Evolutionary conservation across 2,329 filamentous ascomycete species (phyloP), one percentile per base, ranked within the genome.

Genomic region (Lachnellula hyalina): DNA sequence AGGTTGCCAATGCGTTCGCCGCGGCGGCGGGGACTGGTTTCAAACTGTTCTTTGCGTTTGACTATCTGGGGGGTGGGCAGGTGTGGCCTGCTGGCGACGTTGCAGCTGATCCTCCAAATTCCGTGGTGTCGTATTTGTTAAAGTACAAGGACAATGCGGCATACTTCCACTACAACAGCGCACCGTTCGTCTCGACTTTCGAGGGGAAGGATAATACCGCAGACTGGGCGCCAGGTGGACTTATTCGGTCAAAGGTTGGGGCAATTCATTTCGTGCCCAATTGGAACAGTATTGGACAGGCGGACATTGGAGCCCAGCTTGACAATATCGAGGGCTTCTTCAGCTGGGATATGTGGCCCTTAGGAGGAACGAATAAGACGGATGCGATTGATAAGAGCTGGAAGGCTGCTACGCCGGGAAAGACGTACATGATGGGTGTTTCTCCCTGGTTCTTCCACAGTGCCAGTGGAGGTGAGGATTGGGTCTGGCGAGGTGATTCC

Each of bases 361-460:
- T 69, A 5, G 67, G 68, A 32, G 55, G 68, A 5, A 56, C 15
- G 14, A 70, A 71, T 28, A 73, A 70, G 65, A 69, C 67, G 5
- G 68, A 65, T n/a, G 62, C 68, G 0, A 62, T 53, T n/a, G 74
- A 77, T 41, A 60, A 70, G 47, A 63, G 63, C 4, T 81, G 74
- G 64, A 71, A 73, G 62, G 54, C 59, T 1, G 64, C 61, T 2
- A 58, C 73, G 2, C 55, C 62, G 1, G 64, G 65, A 5, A 77
- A 75, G 62, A 67, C 69, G 3, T 77, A 73, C 52, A 80, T 82
- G 75, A 80, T 80, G 77, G 73, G 77, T 2, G 75, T 81, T n/a
- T 77, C 77, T 0, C 79, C 80, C 0, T 82, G 79, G 79, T 83
- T 83, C 67, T 83, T 77, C 67, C 83, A 83, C 48, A 79, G 82